Evolutionary conservation across 1,284 basidiomycete genomes (phyloP).

Genomic region (Uromyces viciae-fabae): DNA sequence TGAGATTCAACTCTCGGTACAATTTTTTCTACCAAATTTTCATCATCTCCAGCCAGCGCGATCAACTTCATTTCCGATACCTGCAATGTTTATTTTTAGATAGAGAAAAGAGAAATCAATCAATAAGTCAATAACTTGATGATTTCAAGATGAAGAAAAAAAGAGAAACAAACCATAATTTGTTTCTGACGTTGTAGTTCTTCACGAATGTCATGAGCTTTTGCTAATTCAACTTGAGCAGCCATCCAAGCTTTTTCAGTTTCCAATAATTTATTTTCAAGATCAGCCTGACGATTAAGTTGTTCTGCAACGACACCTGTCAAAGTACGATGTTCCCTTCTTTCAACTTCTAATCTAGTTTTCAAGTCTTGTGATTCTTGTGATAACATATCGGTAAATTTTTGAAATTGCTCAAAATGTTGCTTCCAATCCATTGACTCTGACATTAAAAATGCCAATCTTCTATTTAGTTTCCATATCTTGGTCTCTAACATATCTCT

Average conservation of each 20-base stretch:
- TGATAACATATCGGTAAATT: slow-evolving; percentile 49
- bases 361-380: slow-evolving; percentile 47
- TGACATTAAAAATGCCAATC: slow-evolving; percentile 36
- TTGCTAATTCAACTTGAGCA: slow-evolving; percentile 46
- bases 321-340: slow-evolving; percentile 47
- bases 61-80: slow-evolving; percentile 43
- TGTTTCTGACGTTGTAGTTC: slow-evolving; percentile 48
- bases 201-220: slow-evolving; percentile 46
- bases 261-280: slow-evolving; percentile 31
- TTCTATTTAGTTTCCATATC: slow-evolving; percentile 45
- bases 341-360: slow-evolving; percentile 49
- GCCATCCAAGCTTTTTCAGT: slow-evolving; percentile 47
- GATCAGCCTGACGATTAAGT: slow-evolving; percentile 47
- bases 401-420: slow-evolving; percentile 38
- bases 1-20: slow-evolving; percentile 16
- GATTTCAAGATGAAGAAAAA: slow-evolving; percentile 1
- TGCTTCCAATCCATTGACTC: slow-evolving; percentile 46
- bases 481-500: slow-evolving; percentile 48
- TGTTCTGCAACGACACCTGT: slow-evolving; percentile 46
- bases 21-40: slow-evolving; percentile 13
- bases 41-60: slow-evolving; percentile 19
- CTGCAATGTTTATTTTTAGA: not conserved
- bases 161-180: slow-evolving; percentile 43
- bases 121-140: slow-evolving; percentile 4
- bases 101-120: not conserved